Base-by-base conservation (phyloP, 495 filamentous ascomycete genomes). In the Aspergillus wentii region DNA sequence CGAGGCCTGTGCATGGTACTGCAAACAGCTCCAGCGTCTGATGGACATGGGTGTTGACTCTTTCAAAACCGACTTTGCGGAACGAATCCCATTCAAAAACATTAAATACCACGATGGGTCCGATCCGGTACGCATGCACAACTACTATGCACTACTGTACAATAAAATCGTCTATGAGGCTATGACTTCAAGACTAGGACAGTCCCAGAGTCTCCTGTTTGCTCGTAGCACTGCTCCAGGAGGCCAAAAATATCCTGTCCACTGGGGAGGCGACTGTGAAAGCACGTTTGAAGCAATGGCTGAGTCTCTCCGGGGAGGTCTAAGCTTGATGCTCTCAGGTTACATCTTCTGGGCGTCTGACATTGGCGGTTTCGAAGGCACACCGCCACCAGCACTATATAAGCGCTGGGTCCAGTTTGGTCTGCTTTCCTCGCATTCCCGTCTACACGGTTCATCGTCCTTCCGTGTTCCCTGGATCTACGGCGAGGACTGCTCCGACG, bases 381-480 rank as follows among this genome's bases (percentile, higher is more conserved):
- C 65, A 8, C 82, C 82, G 7, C 68, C 74, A 5, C 75, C 81
- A 0, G 77, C 77, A 52, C 74, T 86, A 42, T 87, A 87, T 56
- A 87, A 86, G 56, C 76, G 83, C 22, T 87, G 82, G 82, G 80
- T 86, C 5, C 80, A 81, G 4, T 84, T 85, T 43, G 81, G 83
- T 0, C 68, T 86, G 0, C 53, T 87, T 10, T 84, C 78, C 46
- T 76, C 75, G 0, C 81, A 85, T 54, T 80, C 74, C 23, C 75
- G 81, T 3, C 65, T 87, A 3, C 82, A 85, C 54, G 82, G 82
- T 1, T 62, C 59, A n/a, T 75, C 70, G 17, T 79, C 75, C 9
- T 86, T 83, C 62, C 78, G 80, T 17, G 81, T 85, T 8, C 82
- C 82, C 17, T 86, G 82, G 82, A 72, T 77, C 14, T 78, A 85